A percentile compares a stretch with the other conserved stretches of the same genome.
Evolutionary conservation across 257 asterid species (phyloP).

Genomic region (Rubia yunnanensis): DNA sequence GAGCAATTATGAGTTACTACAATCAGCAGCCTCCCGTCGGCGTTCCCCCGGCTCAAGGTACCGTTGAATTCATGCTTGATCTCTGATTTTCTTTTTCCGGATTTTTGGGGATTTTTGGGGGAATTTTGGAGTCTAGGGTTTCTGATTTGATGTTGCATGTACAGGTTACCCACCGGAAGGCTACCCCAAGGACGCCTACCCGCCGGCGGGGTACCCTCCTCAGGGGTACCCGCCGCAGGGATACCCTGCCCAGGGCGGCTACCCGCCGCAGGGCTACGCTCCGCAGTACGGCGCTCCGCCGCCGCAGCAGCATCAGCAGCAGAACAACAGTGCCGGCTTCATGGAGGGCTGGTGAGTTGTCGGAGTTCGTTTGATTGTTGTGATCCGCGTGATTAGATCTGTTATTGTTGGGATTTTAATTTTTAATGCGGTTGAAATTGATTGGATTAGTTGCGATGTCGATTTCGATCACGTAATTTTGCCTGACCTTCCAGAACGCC

Average conservation of each 20-base stretch:
- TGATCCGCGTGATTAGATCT: conserved; percentile 1
- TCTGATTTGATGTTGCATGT: neutral
- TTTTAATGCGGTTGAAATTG: neutral
- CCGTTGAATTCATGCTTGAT: neutral
- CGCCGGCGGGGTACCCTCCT: conserved; percentile 44
- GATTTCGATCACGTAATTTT: neutral
- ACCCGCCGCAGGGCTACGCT: conserved; percentile 29
- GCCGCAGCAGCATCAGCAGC: conserved; percentile 23
- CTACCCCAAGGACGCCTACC: conserved; percentile 30
- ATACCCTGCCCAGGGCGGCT: conserved; percentile 33
- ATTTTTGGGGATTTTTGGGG: neutral
- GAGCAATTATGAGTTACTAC: conserved; percentile 29
- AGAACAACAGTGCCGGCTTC: conserved; percentile 14
- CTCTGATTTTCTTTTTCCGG: neutral
- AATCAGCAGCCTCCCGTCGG: conserved; percentile 34
- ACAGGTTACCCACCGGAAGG: conserved; percentile 39
- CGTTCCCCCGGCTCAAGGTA: conserved; percentile 37
- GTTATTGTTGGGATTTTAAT: neutral
- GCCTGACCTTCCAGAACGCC: neutral
- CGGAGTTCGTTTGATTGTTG: neutral
- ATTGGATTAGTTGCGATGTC: neutral
- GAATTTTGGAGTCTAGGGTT: neutral
- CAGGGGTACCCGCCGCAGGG: conserved; percentile 33
- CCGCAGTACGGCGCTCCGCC: conserved; percentile 44
- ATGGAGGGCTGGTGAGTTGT: conserved; percentile 39